Conservation (phyloP, 164 flowering plant genomes). For the Liquidambar formosana region DNA sequence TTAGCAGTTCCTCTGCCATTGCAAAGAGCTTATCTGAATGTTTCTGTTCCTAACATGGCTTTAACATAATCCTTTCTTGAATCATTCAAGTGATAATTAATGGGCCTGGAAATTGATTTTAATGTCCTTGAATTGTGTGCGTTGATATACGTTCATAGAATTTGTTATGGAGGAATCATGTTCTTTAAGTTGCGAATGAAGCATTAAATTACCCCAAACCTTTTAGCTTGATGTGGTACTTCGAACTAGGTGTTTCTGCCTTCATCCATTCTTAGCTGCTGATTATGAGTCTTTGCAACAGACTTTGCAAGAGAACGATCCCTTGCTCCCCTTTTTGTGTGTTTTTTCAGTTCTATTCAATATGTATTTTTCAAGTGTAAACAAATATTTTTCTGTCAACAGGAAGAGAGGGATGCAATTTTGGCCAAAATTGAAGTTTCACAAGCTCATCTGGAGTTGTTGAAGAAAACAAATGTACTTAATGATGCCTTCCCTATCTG, state of each 20-base stretch:
- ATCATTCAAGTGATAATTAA: no score
- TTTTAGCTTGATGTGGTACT: background rate
- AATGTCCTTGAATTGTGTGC: no score
- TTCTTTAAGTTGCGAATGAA: no score
- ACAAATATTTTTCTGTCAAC: constrained; percentile 13
- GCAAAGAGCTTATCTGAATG: background rate
- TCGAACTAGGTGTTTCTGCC: background rate
- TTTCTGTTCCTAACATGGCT: no score
- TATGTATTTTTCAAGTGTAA: background rate
- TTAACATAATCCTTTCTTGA: no score
- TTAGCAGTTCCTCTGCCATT: background rate
- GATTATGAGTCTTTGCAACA: background rate
- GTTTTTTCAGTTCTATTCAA: background rate
- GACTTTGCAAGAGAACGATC: background rate
- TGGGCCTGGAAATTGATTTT: no score
- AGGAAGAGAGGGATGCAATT: constrained; percentile 98
- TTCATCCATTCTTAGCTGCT: background rate
- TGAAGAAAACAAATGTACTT: constrained; percentile 90
- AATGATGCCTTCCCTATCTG: constrained; percentile 92
- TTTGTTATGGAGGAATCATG: no score
- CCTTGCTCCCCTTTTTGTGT: no score
- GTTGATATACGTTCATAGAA: no score
- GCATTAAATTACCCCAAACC: no score
- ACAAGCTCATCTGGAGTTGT: constrained; percentile 89
- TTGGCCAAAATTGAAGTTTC: constrained; percentile 92